phyloP scores from a whole-genome alignment of 2,329 filamentous ascomycete species.

The Pseudonectria foliicola region DNA sequence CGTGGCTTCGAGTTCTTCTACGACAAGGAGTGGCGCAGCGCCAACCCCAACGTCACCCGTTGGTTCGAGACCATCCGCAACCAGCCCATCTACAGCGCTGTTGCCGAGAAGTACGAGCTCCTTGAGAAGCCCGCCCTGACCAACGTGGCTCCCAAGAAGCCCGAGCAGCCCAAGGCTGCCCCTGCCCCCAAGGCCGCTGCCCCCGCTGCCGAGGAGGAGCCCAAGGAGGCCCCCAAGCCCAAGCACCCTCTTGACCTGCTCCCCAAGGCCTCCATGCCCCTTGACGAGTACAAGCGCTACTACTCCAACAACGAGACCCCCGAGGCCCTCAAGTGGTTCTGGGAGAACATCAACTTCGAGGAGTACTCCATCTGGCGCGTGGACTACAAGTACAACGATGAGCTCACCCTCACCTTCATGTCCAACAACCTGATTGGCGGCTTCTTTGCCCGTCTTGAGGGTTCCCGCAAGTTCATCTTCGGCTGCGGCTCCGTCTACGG shows the following conservation, averaged over 20 bases:
- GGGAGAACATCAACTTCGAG: conserved; percentile 87
- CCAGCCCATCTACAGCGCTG: conserved; percentile 82
- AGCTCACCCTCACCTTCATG: conserved; percentile 98
- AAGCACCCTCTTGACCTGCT: conserved; percentile 94
- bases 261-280: conserved; percentile 67
- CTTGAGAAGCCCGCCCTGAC: conserved; percentile 73
- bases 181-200: conserved; percentile 55
- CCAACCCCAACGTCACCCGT: conserved; percentile 79
- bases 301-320: conserved; percentile 95
- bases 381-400: conserved; percentile 98
- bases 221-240: conserved; percentile 66
- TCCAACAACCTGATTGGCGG: conserved; percentile 96
- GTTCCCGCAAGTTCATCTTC: conserved; percentile 95
- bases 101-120: conserved; percentile 68
- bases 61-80: conserved; percentile 94
- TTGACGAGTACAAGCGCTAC: conserved; percentile 98
- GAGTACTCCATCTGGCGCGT: conserved; percentile 95
- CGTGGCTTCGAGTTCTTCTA: conserved; percentile 93
- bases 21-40: conserved; percentile 77
- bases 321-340: conserved; percentile 92
- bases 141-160: conserved; percentile 70
- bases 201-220: conserved; percentile 34
- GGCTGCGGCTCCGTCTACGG: conserved; percentile 86
- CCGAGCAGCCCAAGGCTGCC: conserved; percentile 61
- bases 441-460: conserved; percentile 97